Conservation (phyloP, 176 grass and related monocot genomes). For the Bromus sterilis region DNA sequence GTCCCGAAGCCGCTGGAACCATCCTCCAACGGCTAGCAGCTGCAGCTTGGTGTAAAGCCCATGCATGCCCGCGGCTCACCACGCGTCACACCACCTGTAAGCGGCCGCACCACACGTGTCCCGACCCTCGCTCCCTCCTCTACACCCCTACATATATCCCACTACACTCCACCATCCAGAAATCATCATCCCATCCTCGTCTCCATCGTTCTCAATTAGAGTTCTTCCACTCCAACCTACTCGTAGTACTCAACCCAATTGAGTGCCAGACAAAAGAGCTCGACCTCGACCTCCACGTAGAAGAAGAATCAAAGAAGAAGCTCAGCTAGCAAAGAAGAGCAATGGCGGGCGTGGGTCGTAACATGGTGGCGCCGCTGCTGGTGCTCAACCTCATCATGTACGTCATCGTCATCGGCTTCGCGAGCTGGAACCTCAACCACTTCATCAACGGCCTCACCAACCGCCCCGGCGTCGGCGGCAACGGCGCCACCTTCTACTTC, state of each 20-base stretch:
- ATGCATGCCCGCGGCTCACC: neutral
- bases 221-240: neutral
- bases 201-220: neutral
- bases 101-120: neutral
- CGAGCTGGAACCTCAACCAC: conserved; percentile 55
- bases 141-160: neutral
- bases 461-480: conserved; percentile 33
- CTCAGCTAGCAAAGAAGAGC: too few species aligned
- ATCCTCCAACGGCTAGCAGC: neutral
- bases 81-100: neutral
- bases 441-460: conserved; percentile 46
- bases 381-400: conserved; percentile 64
- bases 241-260: too few species aligned
- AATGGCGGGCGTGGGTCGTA: conserved; percentile 29
- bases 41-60: too few species aligned
- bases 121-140: neutral
- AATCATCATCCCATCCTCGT: too few species aligned
- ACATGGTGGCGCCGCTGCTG: conserved; percentile 43
- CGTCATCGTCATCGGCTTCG: conserved; percentile 44
- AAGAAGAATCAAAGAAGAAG: too few species aligned
- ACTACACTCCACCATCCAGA: neutral
- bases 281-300: too few species aligned
- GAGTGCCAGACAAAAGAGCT: too few species aligned
- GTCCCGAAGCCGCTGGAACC: neutral
- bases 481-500: conserved; percentile 68